These are phyloP conservation scores for Pluteus cervinus DNA, from an alignment of 768 basidiomycete genomes.

Conservation along the genomic window DNA sequence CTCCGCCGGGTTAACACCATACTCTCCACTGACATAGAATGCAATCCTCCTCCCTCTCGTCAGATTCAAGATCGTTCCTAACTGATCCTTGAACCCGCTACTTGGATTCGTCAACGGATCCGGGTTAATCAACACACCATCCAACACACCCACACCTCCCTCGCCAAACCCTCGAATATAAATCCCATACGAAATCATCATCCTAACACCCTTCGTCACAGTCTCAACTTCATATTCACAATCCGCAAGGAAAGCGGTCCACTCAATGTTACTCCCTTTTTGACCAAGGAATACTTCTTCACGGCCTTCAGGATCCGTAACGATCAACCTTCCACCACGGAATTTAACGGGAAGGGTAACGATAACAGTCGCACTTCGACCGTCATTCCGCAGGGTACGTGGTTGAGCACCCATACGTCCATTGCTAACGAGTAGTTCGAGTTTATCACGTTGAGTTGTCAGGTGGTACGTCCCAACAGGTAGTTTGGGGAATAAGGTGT, in stretches of 20 bases:
- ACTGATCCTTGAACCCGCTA: constrained; percentile 64
- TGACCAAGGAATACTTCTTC: constrained; percentile 60
- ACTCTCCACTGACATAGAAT: constrained; percentile 66
- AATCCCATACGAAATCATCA: constrained; percentile 68
- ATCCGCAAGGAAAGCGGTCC: constrained; percentile 70
- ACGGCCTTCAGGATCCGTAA: constrained; percentile 48
- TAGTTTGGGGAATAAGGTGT: constrained; percentile 64
- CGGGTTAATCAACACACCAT: too few relatives aligned
- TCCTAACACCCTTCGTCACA: constrained; percentile 63
- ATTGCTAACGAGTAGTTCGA: constrained; percentile 63
- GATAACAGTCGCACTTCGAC: constrained; percentile 65
- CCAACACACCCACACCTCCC: too few relatives aligned
- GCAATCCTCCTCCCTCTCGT: constrained; percentile 67
- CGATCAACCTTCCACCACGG: constrained; percentile 59
- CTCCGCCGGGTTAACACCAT: constrained; percentile 65
- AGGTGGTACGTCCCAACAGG: constrained; percentile 68
- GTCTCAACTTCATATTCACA: constrained; percentile 72
- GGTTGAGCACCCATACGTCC: constrained; percentile 53
- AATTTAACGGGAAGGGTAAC: constrained; percentile 72
- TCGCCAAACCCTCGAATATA: constrained; percentile 65
- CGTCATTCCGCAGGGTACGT: constrained; percentile 50
- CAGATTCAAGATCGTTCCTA: constrained; percentile 67
- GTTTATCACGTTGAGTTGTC: constrained; percentile 57
- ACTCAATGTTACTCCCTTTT: constrained; percentile 64
- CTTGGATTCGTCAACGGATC: constrained; percentile 69